These are phyloP conservation scores for Eutrema yunnanense DNA, from an alignment of 345 rosid genomes.

Conservation along the genomic window DNA sequence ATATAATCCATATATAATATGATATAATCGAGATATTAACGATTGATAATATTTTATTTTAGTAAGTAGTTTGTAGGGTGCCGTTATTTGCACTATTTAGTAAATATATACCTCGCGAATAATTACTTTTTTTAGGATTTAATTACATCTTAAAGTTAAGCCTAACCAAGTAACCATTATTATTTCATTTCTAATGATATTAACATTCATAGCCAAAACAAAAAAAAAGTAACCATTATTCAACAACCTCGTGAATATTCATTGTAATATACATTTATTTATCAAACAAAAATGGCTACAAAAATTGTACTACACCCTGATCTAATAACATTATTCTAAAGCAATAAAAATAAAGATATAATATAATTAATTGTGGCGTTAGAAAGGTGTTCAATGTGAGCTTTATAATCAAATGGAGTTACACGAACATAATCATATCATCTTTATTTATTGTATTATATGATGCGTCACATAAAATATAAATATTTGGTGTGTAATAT, in stretches of 20 bases:
- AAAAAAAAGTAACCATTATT: neutral
- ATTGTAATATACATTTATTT: neutral
- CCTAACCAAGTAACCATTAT: no score
- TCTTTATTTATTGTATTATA: conserved; percentile 3
- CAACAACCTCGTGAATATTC: neutral
- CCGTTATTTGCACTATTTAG: neutral
- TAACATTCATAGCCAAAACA: no score
- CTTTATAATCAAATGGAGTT: conserved; percentile 3
- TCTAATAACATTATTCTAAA: neutral
- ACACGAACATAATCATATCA: conserved; percentile 3
- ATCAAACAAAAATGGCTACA: neutral
- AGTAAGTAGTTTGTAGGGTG: neutral
- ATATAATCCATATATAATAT: neutral
- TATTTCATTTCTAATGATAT: no score
- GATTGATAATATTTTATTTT: neutral
- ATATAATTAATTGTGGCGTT: neutral
- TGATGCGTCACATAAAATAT: conserved; percentile 11
- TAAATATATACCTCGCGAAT: neutral
- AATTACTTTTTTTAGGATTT: neutral
- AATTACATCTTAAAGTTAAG: neutral
- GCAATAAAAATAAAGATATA: neutral
- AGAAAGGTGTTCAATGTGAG: conserved; percentile 10
- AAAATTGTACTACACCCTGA: neutral
- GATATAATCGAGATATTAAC: neutral
- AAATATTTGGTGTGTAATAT: conserved; percentile 18